These are phyloP conservation scores for Epichloe sibirici DNA, from an alignment of 2,329 filamentous ascomycete species.

Conservation along the genomic window DNA sequence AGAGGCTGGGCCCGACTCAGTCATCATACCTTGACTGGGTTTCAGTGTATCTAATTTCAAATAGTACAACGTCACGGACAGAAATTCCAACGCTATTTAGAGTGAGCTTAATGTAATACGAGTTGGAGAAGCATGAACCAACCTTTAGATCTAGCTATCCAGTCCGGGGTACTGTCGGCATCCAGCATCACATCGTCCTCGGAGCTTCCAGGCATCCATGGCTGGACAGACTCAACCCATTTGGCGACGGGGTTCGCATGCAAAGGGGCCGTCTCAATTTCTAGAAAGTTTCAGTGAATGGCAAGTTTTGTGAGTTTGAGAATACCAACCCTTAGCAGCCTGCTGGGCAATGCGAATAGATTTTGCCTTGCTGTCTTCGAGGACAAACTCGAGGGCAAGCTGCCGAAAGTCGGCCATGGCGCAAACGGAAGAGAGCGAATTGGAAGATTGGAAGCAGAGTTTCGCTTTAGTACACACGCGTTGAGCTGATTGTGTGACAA, in stretches of 20 bases:
- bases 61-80: slow-evolving; percentile 40
- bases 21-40: slow-evolving; percentile 33
- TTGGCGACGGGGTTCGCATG: slow-evolving; percentile 35
- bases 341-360: slow-evolving; percentile 29
- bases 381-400: slow-evolving; percentile 41
- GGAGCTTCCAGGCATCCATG: slow-evolving; percentile 37
- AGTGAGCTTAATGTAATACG: background rate
- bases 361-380: slow-evolving; percentile 33
- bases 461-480: background rate
- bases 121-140: background rate
- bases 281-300: slow-evolving; percentile 16
- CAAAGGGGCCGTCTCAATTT: slow-evolving; percentile 31
- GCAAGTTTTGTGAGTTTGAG: background rate
- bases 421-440: background rate
- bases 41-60: slow-evolving; percentile 34
- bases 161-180: slow-evolving; percentile 32
- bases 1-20: background rate
- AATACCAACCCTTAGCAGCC: slow-evolving; percentile 29
- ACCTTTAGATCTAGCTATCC: slow-evolving; percentile 43
- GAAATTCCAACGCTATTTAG: slow-evolving; percentile 38
- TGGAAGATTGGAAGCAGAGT: background rate
- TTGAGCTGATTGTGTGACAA: background rate
- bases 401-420: slow-evolving; percentile 39
- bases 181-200: slow-evolving; percentile 25
- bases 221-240: slow-evolving; percentile 43